Base-by-base conservation (phyloP, 805 yeast species). In the Myxozyma vanderwaltii region DNA sequence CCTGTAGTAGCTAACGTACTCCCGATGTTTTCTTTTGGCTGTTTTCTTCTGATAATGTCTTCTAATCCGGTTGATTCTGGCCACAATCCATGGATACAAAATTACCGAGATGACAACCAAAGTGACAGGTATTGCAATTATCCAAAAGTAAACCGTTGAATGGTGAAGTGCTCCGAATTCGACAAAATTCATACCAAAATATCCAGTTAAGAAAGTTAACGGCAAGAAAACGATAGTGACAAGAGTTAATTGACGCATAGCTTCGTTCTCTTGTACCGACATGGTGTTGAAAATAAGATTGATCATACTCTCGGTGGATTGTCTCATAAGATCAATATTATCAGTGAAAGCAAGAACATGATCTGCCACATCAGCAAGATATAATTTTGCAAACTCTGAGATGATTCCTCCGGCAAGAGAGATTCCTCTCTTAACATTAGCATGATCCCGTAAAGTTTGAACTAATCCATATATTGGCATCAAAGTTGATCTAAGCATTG, bases 191-290 rank as follows among this genome's bases (percentile, higher is more conserved):
- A 81, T 81, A 17, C 85, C 85, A 61, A 80, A 83, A 67, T 82
- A 83, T 12, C 86, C 86, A 0, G 86, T 82, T 77, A 84, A 76
- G 66, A 83, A 83, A 4, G 83, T 77, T 54, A 83, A 68, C 4
- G 87, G 87, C 39, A 83, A 72, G 64, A 83, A 83, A 13, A 83
- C 77, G 13, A 83, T 86, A 0, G 86, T 80, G 8, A 83, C 81
- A 39, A 83, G 67, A 6, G 86, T 80, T 44, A 83, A 72, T 67
- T 79, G 77, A 53, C 77, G 75, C 78, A 83, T 82, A 3, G 86
- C 78, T 62, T 76, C 81, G 61, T 82, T 81, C 1, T 83, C 81
- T 46, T 80, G 80, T 10, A 81, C 81, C 1, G 84, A 78, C 41
- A 83, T 78, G 2, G 85, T 82, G 63, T 83, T 83, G 74, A 82